phyloP scores from a whole-genome alignment of 164 flowering plant genomes.

The Chimonanthus salicifolius region DNA sequence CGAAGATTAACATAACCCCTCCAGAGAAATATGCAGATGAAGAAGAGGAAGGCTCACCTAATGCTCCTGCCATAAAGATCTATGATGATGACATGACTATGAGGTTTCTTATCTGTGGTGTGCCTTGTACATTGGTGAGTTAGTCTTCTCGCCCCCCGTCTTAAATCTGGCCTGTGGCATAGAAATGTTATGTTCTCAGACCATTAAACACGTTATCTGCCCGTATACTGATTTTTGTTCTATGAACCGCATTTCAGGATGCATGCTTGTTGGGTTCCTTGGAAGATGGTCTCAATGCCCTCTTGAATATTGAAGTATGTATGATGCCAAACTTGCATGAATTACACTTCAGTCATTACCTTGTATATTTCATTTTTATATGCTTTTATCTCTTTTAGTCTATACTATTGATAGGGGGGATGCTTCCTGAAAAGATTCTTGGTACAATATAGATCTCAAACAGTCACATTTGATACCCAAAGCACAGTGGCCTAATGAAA shows the following conservation, averaged over 20 bases:
- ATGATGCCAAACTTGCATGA: background rate
- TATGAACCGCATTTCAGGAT: slow-evolving; percentile 46
- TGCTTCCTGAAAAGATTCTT: background rate
- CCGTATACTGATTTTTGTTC: background rate
- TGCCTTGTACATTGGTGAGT: slow-evolving; percentile 60
- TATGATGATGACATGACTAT: slow-evolving; percentile 80
- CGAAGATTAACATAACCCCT: slow-evolving; percentile 48
- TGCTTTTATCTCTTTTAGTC: too few species aligned
- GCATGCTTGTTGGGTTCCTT: slow-evolving; percentile 59
- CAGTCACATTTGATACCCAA: background rate
- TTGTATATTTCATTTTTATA: background rate
- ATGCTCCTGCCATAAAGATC: slow-evolving; percentile 65
- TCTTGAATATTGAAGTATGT: slow-evolving; percentile 90
- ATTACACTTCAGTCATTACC: background rate
- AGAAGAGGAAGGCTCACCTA: slow-evolving; percentile 53
- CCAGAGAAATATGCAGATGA: slow-evolving; percentile 51
- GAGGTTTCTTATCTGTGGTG: slow-evolving; percentile 92
- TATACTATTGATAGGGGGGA: background rate
- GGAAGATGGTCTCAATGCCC: slow-evolving; percentile 94
- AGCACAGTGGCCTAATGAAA: background rate
- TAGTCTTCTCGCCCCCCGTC: background rate
- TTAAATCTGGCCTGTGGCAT: background rate
- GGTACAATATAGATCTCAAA: background rate
- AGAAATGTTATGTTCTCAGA: background rate
- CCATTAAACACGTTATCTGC: background rate